These are phyloP conservation scores for Symbiodinium natans DNA, from an alignment of 73 alveolate species.

Conservation along the genomic window DNA sequence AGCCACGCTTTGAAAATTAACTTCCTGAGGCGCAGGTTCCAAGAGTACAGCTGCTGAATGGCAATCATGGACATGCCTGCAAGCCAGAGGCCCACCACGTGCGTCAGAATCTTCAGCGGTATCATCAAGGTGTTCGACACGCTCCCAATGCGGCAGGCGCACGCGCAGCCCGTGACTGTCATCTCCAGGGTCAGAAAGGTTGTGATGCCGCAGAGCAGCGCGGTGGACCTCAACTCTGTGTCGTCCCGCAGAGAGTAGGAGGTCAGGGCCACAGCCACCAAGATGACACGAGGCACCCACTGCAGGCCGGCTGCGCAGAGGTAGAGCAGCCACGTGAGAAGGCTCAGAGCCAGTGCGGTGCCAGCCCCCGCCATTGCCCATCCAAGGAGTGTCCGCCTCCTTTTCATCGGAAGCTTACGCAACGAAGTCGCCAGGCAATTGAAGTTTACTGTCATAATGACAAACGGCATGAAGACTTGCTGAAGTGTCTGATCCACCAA, in stretches of 20 bases:
- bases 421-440: background rate
- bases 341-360: background rate
- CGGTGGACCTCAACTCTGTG: background rate
- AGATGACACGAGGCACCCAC: background rate
- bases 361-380: no score
- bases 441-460: background rate
- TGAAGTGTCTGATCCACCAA: background rate
- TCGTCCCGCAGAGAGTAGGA: background rate
- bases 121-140: background rate
- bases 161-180: slow-evolving; percentile 13
- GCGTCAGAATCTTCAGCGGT: background rate
- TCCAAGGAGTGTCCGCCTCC: no score
- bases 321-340: background rate
- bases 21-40: background rate
- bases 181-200: background rate
- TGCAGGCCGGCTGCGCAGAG: background rate
- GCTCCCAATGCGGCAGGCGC: background rate
- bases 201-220: background rate
- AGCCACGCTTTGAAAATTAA: background rate
- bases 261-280: background rate
- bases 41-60: background rate
- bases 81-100: background rate
- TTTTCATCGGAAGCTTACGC: no score
- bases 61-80: background rate
- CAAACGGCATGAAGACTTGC: background rate